Evolutionary conservation across 805 yeast genomes (phyloP).

Genomic region (Middelhovenomyces tepae): DNA sequence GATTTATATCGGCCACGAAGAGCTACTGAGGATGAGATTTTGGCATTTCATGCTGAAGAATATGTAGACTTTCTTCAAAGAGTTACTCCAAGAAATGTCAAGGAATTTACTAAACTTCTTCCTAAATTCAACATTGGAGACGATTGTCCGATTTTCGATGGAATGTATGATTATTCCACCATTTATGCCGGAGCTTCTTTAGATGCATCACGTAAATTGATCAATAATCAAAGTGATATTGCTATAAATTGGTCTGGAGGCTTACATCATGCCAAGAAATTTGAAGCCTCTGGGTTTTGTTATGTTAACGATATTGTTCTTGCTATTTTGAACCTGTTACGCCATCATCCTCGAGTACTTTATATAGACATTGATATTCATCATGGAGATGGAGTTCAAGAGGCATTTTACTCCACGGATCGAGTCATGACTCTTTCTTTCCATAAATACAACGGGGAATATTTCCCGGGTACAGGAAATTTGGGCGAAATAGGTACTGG

Average conservation of each 20-base stretch:
- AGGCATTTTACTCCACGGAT: conserved; percentile 86
- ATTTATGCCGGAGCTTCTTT: conserved; percentile 83
- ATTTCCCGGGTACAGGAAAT: conserved; percentile 91
- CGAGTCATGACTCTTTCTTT: conserved; percentile 85
- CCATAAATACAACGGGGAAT: conserved; percentile 83
- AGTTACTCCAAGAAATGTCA: conserved; percentile 66
- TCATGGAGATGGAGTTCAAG: conserved; percentile 95
- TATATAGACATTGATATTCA: conserved; percentile 88
- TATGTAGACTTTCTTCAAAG: conserved; percentile 67
- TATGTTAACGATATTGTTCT: conserved; percentile 84
- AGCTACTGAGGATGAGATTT: conserved; percentile 74
- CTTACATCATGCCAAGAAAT: conserved; percentile 84
- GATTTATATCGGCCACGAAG: conserved; percentile 77
- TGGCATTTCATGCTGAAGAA: conserved; percentile 80
- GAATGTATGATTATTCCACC: conserved; percentile 83
- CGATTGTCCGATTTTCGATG: conserved; percentile 93
- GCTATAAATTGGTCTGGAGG: conserved; percentile 95
- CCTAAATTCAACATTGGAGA: conserved; percentile 83
- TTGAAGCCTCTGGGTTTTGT: conserved; percentile 86
- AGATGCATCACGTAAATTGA: conserved; percentile 81
- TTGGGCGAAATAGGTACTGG: conserved; percentile 78
- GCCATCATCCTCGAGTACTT: conserved; percentile 77
- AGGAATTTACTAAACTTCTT: conserved; percentile 40
- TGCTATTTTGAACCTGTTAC: conserved; percentile 67
- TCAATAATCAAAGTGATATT: conserved; percentile 76